Percentiles rank a stretch among this genome's conserved stretches.
These are phyloP conservation scores for Orbilia quercus DNA, from an alignment of 2,329 filamentous ascomycete genomes.

Conservation along the genomic window DNA sequence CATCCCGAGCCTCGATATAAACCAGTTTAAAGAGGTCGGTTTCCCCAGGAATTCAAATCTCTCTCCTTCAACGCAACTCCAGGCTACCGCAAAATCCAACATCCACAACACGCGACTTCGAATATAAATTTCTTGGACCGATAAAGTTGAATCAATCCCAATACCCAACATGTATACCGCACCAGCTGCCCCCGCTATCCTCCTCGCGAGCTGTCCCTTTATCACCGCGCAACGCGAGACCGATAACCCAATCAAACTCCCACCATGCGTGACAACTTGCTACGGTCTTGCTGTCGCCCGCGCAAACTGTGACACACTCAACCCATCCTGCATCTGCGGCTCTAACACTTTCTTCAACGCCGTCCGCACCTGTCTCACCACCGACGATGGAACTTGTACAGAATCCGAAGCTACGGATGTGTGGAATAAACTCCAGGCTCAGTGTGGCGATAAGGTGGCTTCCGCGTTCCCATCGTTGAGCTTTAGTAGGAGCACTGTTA, in stretches of 20 bases:
- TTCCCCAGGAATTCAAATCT: background rate
- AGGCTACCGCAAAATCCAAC: constrained; percentile 13
- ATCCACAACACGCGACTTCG: constrained; percentile 13
- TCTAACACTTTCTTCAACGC: constrained; percentile 46
- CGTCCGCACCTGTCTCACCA: constrained; percentile 38
- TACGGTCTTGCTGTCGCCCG: constrained; percentile 43
- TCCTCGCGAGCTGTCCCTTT: constrained; percentile 16
- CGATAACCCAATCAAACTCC: constrained; percentile 26
- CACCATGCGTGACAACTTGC: constrained; percentile 45
- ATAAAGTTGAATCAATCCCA: too few species aligned
- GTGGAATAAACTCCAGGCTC: constrained; percentile 42
- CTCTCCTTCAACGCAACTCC: background rate
- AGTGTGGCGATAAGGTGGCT: constrained; percentile 43
- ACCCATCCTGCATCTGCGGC: constrained; percentile 50
- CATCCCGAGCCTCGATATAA: constrained; percentile 4
- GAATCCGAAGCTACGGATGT: constrained; percentile 34
- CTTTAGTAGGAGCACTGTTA: constrained; percentile 28
- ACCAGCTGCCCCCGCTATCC: constrained; percentile 12
- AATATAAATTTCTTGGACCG: too few species aligned
- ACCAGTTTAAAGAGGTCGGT: constrained; percentile 21
- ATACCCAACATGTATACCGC: constrained; percentile 31
- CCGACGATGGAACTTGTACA: constrained; percentile 37
- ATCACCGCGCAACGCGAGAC: constrained; percentile 24
- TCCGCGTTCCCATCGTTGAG: constrained; percentile 30
- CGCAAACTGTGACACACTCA: constrained; percentile 49